phyloP scores from a whole-genome alignment of 768 basidiomycete species.

The Mycena galopus region DNA sequence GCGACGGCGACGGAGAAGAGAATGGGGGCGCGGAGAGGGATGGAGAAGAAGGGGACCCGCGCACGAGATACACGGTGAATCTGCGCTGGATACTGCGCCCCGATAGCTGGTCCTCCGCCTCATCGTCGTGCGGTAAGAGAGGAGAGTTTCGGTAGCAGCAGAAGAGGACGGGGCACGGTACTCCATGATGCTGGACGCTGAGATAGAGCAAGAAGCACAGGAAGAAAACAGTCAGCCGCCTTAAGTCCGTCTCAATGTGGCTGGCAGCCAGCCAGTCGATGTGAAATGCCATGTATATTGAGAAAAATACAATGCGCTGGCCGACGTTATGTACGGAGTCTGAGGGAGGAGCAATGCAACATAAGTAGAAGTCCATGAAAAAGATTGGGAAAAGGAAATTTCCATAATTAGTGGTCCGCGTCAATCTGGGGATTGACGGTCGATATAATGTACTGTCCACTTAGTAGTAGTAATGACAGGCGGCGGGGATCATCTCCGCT shows the following conservation, averaged over 20 bases:
- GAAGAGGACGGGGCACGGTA: slow-evolving; percentile 26
- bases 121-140: background rate
- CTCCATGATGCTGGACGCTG: slow-evolving; percentile 17
- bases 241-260: background rate
- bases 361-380: slow-evolving; percentile 23
- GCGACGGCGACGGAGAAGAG: background rate
- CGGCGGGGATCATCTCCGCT: background rate
- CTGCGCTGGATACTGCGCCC: background rate
- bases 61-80: slow-evolving; percentile 23
- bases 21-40: background rate
- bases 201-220: background rate
- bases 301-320: slow-evolving; percentile 28
- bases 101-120: background rate
- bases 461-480: slow-evolving; percentile 18
- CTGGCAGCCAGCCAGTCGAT: slow-evolving; percentile 3
- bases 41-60: background rate
- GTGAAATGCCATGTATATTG: slow-evolving; percentile 20
- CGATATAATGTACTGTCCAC: slow-evolving; percentile 20
- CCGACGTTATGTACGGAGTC: slow-evolving; percentile 19
- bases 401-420: slow-evolving; percentile 29
- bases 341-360: slow-evolving; percentile 24
- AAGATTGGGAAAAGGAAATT: background rate
- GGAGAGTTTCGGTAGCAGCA: background rate
- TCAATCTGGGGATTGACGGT: slow-evolving; percentile 8
- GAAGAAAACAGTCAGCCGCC: slow-evolving; percentile 4